Conservation (phyloP, 1,284 basidiomycete species). For the Trametes hirsuta region DNA sequence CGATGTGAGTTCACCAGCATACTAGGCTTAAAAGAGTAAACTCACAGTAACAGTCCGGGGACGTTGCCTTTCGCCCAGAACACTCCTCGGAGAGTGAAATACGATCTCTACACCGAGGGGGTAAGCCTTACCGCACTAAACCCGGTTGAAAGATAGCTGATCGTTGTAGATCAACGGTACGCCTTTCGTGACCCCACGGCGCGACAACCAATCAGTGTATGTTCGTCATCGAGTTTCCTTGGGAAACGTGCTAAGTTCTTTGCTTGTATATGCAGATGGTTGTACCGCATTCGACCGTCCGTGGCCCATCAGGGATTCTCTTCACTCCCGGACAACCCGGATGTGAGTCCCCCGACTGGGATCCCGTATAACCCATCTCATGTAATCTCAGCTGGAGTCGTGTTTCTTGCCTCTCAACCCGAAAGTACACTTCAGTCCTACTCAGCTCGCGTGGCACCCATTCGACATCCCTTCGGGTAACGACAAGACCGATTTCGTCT, state of each 20-base stretch:
- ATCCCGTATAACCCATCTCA: conserved; percentile 8
- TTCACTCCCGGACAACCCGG: conserved; percentile 56
- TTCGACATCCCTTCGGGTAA: conserved; percentile 54
- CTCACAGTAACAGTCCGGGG: conserved; percentile 46
- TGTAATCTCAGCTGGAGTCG: conserved; percentile 49
- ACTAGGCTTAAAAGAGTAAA: background rate
- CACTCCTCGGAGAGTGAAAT: conserved; percentile 62
- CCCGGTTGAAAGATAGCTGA: background rate
- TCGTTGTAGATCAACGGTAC: conserved; percentile 56
- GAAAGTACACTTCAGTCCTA: conserved; percentile 63
- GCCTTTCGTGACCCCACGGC: conserved; percentile 60
- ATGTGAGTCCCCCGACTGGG: conserved; percentile 41
- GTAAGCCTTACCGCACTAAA: conserved; percentile 35
- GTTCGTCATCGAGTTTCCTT: background rate
- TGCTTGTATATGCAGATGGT: conserved; percentile 42
- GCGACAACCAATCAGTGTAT: conserved; percentile 49
- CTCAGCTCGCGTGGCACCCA: conserved; percentile 73
- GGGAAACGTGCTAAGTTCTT: background rate
- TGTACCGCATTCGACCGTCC: conserved; percentile 70
- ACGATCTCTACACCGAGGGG: conserved; percentile 63
- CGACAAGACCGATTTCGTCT: conserved; percentile 57
- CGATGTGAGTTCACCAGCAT: conserved; percentile 42
- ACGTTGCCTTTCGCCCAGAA: conserved; percentile 59
- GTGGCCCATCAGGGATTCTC: conserved; percentile 71
- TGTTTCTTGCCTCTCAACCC: conserved; percentile 63